Conservation (phyloP, 2,329 filamentous ascomycete species). For the Alternaria sp. region DNA sequence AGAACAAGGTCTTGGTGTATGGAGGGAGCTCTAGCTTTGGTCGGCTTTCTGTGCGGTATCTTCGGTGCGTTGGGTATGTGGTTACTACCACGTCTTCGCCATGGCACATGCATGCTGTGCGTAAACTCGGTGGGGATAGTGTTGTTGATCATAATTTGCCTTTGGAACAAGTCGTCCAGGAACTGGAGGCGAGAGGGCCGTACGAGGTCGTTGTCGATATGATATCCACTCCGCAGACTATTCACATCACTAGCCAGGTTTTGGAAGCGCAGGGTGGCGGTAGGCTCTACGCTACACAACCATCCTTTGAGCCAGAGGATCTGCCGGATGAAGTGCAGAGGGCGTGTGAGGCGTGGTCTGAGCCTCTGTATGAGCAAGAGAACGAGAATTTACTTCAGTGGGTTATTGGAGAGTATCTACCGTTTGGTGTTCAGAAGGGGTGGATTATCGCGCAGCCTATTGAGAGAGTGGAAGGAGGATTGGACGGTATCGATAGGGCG, state of each 20-base stretch:
- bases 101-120: background rate
- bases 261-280: background rate
- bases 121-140: rapidly evolving
- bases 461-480: background rate
- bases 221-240: background rate
- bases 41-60: background rate
- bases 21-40: background rate
- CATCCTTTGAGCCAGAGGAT: background rate
- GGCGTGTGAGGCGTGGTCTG: background rate
- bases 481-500: background rate
- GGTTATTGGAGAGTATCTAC: slow-evolving; percentile 1
- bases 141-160: background rate
- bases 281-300: background rate
- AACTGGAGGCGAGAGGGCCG: background rate
- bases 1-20: background rate
- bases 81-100: background rate
- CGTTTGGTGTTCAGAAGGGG: background rate
- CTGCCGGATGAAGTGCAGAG: background rate
- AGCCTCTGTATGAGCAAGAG: background rate
- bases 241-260: background rate
- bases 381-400: background rate
- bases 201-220: background rate
- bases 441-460: background rate
- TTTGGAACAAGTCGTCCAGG: background rate
- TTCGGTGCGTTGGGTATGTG: background rate